A percentile compares a stretch with the other conserved stretches of the same genome.
phyloP scores from a whole-genome alignment of 1,284 basidiomycete species.

The Papiliotrema laurentii region DNA sequence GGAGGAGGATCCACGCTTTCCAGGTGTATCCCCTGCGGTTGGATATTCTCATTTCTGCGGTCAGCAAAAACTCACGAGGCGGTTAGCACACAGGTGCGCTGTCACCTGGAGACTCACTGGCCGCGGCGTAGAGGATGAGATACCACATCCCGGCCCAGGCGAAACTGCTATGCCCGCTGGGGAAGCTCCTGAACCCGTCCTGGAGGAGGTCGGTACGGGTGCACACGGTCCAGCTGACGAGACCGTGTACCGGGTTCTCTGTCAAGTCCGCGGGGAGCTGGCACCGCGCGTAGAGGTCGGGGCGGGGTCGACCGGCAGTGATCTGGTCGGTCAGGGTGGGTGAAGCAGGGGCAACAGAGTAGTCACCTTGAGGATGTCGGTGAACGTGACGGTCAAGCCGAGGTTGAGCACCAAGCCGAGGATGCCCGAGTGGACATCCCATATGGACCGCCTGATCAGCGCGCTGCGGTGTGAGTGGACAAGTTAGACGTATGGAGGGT shows the following conservation, averaged over 20 bases:
- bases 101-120: slow-evolving; percentile 27
- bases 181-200: slow-evolving; percentile 90
- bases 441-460: slow-evolving; percentile 67
- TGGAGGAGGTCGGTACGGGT: slow-evolving; percentile 65
- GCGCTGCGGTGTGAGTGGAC: slow-evolving; percentile 28
- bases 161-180: slow-evolving; percentile 80
- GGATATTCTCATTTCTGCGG: slow-evolving; percentile 74
- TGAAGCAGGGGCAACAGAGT: neutral
- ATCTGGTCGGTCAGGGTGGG: slow-evolving; percentile 31
- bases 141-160: slow-evolving; percentile 47
- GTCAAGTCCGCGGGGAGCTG: slow-evolving; percentile 62
- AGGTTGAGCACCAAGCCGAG: slow-evolving; percentile 55
- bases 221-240: slow-evolving; percentile 73
- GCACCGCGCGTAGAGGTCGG: slow-evolving; percentile 78
- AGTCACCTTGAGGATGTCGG: slow-evolving; percentile 68
- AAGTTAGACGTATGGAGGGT: neutral
- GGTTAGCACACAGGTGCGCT: neutral
- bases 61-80: neutral
- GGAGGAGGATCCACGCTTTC: slow-evolving; percentile 79
- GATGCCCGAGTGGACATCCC: slow-evolving; percentile 79
- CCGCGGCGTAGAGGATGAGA: slow-evolving; percentile 52
- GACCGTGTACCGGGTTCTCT: slow-evolving; percentile 63
- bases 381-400: slow-evolving; percentile 57
- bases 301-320: slow-evolving; percentile 81
- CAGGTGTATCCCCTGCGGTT: slow-evolving; percentile 73